Base-by-base conservation (phyloP, 768 basidiomycete genomes). In the Mycena rebaudengoi region DNA sequence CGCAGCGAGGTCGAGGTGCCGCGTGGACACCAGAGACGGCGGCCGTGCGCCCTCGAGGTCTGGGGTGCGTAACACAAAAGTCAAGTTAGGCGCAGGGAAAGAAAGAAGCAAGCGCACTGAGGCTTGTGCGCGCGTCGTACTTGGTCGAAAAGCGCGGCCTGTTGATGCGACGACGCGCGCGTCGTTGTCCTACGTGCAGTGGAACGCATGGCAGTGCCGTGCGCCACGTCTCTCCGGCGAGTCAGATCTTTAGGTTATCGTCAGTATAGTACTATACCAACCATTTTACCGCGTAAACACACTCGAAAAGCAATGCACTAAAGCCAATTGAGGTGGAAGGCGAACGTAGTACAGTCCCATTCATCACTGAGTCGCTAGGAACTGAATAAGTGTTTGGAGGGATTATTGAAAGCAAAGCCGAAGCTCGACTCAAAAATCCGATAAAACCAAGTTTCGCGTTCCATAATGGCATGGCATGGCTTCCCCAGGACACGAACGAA, bases 1-100 rank as follows among this genome's bases (percentile, higher is more conserved):
- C 84, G 2, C 81, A 86, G 50, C 86, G 86, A 66, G 84, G 73
- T 92, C 89, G 59, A 93, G 76, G 72, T 94, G 94, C 2, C 91
- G 88, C 16, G 92, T 88, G 18, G 92, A 91, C 48, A 89, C 69
- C 96, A 97, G 11, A 97, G n/a, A n/a, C n/a, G 79, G 2, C 94
- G 95, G 3, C 94, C 94, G 56, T 95, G 92, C 2, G 90, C n/a
- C 86, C 77, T 96, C 95, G 51, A 95, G 80, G 71, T 95, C 91
- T 91, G 52, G 7, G 23, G 7, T 29, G 23, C 18, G 35, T 20
- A 37, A 41, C 16, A 41, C 45, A 44, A 39, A 37, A 61, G 56
- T 21, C 40, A 45, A 59, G 33, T 55, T 51, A 41, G 48, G 55
- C n/a, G 60, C 57, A 35, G 21, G 37, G 56, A 43, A 52, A 65